Evolutionary conservation across 1,284 basidiomycete species (phyloP).

Genomic region (Sporisorium graminicola): DNA sequence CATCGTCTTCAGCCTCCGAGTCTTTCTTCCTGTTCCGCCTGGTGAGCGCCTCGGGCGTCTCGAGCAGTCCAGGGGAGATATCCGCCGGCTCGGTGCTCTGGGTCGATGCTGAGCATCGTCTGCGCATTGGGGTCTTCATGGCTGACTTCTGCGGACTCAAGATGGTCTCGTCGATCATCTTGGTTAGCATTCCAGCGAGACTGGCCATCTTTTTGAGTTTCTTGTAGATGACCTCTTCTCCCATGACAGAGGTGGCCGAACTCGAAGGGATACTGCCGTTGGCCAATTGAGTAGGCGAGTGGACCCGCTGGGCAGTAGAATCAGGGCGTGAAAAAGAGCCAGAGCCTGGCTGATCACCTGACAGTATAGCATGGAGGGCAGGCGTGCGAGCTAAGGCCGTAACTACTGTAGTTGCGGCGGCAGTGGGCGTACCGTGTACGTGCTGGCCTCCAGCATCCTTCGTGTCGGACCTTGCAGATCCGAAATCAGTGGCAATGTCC

Average conservation of each 20-base stretch:
- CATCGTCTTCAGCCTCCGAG: not conserved
- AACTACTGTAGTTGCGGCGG: not conserved
- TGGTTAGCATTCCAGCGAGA: constrained; percentile 36
- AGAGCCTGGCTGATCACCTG: constrained; percentile 2
- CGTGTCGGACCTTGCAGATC: constrained; percentile 30
- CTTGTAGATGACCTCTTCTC: constrained; percentile 26
- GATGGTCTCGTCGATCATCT: constrained; percentile 51
- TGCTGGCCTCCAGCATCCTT: constrained; percentile 24
- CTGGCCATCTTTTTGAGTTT: constrained; percentile 41
- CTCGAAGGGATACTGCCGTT: not conserved
- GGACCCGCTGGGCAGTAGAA: constrained; percentile 1
- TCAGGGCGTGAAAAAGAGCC: not conserved
- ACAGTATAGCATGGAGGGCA: constrained; percentile 14
- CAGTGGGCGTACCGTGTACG: not conserved
- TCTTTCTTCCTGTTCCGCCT: not conserved
- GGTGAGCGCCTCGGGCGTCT: constrained; percentile 11
- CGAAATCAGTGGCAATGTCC: constrained; percentile 23
- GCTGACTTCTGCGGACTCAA: constrained; percentile 5
- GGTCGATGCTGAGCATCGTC: not conserved
- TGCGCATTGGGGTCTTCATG: constrained; percentile 22
- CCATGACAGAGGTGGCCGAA: not conserved
- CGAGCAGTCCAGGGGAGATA: constrained; percentile 30
- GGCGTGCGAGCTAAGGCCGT: constrained; percentile 1
- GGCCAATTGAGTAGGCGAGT: not conserved
- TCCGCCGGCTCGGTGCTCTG: constrained; percentile 12